Conservation (phyloP, 495 filamentous ascomycete genomes). For the Cryomyces minteri region DNA sequence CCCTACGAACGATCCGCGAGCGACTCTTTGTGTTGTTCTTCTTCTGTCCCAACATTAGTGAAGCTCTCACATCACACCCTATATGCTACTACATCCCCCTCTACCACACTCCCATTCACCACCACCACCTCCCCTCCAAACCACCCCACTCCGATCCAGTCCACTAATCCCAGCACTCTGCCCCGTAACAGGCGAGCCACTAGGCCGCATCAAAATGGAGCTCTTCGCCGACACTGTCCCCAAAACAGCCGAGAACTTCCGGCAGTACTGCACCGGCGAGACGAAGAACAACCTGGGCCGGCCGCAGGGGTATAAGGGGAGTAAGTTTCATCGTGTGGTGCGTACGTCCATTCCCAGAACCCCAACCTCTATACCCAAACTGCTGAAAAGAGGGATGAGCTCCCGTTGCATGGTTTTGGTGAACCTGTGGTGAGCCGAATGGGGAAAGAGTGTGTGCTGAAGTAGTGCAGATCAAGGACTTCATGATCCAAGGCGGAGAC, state of each 20-base stretch:
- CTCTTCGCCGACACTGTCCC: conserved; percentile 74
- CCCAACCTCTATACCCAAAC: background rate
- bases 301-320: conserved; percentile 83
- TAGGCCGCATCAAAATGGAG: conserved; percentile 88
- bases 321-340: conserved; percentile 89
- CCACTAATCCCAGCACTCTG: background rate
- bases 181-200: conserved; percentile 47
- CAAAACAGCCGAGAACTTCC: conserved; percentile 89
- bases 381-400: background rate
- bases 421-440: no score
- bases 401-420: no score
- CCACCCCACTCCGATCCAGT: background rate
- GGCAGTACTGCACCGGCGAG: conserved; percentile 93
- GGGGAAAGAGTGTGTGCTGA: background rate
- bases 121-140: no score
- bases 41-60: background rate
- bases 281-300: conserved; percentile 61
- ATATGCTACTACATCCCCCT: no score
- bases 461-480: conserved; percentile 61
- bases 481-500: conserved; percentile 96
- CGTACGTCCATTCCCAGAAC: conserved; percentile 16
- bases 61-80: no score
- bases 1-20: no score
- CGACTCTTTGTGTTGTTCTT: background rate
- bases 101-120: no score